Evolutionary conservation across 1,284 basidiomycete genomes (phyloP), one percentile per base, ranked within the genome.

Genomic region (Quambalaria eucalypti): DNA sequence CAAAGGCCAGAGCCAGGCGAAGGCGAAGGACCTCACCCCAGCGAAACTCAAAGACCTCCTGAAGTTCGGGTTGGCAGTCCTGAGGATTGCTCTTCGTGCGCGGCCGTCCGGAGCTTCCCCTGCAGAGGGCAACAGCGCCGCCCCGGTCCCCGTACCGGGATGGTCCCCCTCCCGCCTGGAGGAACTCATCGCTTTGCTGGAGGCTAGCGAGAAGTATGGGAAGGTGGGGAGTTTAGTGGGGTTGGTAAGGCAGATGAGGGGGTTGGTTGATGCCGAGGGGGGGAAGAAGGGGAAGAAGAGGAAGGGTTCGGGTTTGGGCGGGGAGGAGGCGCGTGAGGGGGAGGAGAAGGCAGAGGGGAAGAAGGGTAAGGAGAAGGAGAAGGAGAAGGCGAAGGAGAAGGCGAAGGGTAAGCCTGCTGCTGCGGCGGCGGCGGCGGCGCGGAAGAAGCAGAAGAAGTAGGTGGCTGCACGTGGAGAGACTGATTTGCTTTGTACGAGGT

Each of bases 31-130:
- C 16, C 36, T 39, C 36, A 10, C 10, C 21, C 16, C 36, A 14
- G 42, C 21, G 16, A 19, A 46, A 56, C 74, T 87, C 68, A 93
- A 90, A 76, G 87, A 90, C 28, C 76, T 90, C 14, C 77, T 89
- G 59, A 92, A 90, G 75, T 78, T 88, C 51, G 84, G 80, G 0
- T 77, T 89, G 6, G 76, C 82, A 21, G 82, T 83, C 31, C 80
- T 84, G 10, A 83, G 89, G 50, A 83, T 85, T 56, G 83, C 84
- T 47, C 82, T 81, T 57, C 80, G 78, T 23, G 70, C 82, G n/a
- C n/a, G n/a, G n/a, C n/a, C n/a, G n/a, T n/a, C n/a, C n/a, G n/a
- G n/a, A n/a, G n/a, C n/a, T n/a, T n/a, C n/a, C n/a, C n/a, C n/a
- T n/a, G n/a, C n/a, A n/a, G n/a, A n/a, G n/a, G n/a, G n/a, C n/a